A percentile compares a stretch with the other conserved stretches of the same genome.
Conservation (phyloP, 352 stramenopile species). For the Phytophthora ohioensis region DNA sequence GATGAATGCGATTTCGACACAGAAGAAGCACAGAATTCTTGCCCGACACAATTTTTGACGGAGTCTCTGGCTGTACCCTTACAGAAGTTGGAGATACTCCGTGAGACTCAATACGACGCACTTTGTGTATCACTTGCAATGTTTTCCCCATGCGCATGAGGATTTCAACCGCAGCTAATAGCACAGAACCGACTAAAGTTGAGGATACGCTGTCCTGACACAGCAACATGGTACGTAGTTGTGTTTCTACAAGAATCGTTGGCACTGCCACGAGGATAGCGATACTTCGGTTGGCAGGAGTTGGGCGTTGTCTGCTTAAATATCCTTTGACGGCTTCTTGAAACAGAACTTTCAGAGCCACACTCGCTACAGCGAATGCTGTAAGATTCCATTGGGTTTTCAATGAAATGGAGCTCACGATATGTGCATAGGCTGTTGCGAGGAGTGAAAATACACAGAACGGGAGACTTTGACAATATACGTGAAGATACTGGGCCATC, state of each 20-base stretch:
- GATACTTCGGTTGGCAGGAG: conserved; percentile 18
- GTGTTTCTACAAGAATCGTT: conserved; percentile 33
- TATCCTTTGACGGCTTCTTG: conserved; percentile 27
- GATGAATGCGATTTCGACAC: background rate
- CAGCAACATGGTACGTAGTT: conserved; percentile 28
- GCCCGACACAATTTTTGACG: too few species aligned
- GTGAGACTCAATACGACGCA: conserved; percentile 10
- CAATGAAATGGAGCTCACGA: conserved; percentile 24
- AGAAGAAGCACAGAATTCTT: background rate
- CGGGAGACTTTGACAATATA: conserved; percentile 24
- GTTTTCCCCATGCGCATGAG: conserved; percentile 29
- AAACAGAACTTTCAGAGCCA: conserved; percentile 17
- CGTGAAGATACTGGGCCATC: conserved; percentile 13
- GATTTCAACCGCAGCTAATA: conserved; percentile 44
- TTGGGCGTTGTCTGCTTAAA: conserved; percentile 17
- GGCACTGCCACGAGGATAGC: conserved; percentile 31
- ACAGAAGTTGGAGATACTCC: background rate
- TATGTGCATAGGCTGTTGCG: conserved; percentile 22
- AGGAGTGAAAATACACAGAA: conserved; percentile 22
- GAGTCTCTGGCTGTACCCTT: background rate
- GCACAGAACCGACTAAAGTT: conserved; percentile 25
- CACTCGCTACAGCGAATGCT: conserved; percentile 13
- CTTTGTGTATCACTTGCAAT: conserved; percentile 25
- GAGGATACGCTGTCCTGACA: conserved; percentile 21
- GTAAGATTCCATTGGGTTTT: conserved; percentile 22